Evolutionary conservation across 2,329 filamentous ascomycete species (phyloP).

Genomic region (Fusarium subtropicale): DNA sequence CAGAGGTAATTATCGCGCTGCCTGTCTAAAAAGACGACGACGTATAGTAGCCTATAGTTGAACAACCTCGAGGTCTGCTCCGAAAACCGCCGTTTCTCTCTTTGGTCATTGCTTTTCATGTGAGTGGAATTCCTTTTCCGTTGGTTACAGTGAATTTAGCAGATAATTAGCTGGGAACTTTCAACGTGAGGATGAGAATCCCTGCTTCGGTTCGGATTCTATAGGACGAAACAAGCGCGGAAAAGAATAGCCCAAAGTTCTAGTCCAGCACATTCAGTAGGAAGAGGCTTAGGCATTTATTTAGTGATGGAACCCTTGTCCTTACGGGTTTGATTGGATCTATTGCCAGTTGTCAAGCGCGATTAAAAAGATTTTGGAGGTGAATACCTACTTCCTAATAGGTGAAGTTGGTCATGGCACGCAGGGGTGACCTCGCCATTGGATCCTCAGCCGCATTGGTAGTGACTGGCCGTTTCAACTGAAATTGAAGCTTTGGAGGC

Average conservation of each 20-base stretch:
- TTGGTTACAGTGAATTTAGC: background rate
- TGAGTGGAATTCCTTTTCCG: background rate
- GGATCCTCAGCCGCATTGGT: constrained; percentile 25
- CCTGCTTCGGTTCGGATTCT: constrained; percentile 1
- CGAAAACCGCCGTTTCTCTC: background rate
- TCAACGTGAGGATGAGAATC: constrained; percentile 8
- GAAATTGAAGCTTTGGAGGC: background rate
- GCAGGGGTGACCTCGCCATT: constrained; percentile 14
- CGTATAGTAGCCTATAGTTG: background rate
- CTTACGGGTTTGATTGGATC: constrained; percentile 22
- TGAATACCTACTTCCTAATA: too few species aligned
- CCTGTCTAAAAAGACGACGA: background rate
- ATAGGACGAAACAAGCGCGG: constrained; percentile 38
- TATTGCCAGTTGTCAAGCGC: constrained; percentile 27
- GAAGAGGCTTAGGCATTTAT: constrained; percentile 12
- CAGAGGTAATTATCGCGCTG: background rate
- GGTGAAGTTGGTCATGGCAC: too few species aligned
- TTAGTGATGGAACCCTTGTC: constrained; percentile 4
- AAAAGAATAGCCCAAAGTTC: background rate
- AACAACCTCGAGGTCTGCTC: background rate
- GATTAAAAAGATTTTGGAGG: constrained; percentile 3
- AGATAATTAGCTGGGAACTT: background rate
- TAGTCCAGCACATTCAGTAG: background rate
- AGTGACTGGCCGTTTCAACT: constrained; percentile 25
- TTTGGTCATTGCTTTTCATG: background rate